Evolutionary conservation across 1,284 basidiomycete genomes (phyloP), one percentile per base, ranked within the genome.

Genomic region (Papiliotrema fonsecae): DNA sequence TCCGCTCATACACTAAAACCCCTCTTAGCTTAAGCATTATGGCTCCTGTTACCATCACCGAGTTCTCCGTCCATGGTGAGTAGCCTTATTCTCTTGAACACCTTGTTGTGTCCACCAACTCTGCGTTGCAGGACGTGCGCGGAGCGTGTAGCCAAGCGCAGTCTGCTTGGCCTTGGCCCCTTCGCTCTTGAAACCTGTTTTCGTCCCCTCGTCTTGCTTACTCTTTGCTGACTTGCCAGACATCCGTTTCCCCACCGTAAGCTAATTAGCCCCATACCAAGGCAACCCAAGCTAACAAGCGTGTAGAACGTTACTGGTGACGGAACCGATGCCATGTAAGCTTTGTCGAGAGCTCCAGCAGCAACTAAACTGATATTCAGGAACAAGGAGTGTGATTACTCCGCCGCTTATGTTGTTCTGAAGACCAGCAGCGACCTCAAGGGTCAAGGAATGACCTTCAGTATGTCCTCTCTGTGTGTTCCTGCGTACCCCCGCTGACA

Each of bases 321-420:
- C 76, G 88, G 88, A 7, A 88, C 88, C 32, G 89, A 91, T 76
- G 88, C 88, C 7, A 90, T 88, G 84, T 82, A 65, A 57, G 72
- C 53, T 16, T 24, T 10, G 16, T 13, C 26, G 18, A 14, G 11
- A 18, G 19, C 18, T 13, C 4, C n/a, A 16, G 26, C 21, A 4
- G 4, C 3, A 3, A 11, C 6, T 26, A 27, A 3, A n/a, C 38
- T 16, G 26, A 45, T 28, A 18, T 7, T 25, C 53, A 87, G 86
- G 88, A 93, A 94, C 75, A 88, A 87, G 35, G 87, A 88, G 51
- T 93, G 91, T 74, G 90, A 96, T 75, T 97, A 97, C 76, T 91
- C 88, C 1, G 88, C 90, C 1, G 92, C 92, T 2, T 96, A 96
- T 69, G 78, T 96, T 40, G 81, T 63, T 46, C 77, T 97, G 49